A percentile compares a stretch with the other conserved stretches of the same genome.
These are phyloP conservation scores for Primulina eburnea DNA, from an alignment of 257 asterid genomes.

Conservation along the genomic window DNA sequence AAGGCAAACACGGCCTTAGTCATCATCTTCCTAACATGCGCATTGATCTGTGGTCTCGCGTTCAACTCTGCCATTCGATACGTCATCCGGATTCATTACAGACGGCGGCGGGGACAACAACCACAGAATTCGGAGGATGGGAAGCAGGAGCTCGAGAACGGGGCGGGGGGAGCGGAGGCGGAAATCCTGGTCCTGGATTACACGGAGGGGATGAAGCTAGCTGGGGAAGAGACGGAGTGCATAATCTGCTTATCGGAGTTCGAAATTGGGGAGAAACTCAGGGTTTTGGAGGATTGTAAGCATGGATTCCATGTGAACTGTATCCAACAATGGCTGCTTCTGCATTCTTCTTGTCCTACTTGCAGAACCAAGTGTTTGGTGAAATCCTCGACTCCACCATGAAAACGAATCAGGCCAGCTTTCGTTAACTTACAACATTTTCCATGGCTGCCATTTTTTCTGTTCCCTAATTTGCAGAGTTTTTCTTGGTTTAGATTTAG, in stretches of 20 bases:
- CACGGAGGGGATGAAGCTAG: slow-evolving; percentile 41
- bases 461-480: not conserved
- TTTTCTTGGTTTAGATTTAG: not conserved
- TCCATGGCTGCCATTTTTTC: not conserved
- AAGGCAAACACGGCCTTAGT: slow-evolving; percentile 52
- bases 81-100: slow-evolving; percentile 33
- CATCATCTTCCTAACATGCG: slow-evolving; percentile 43
- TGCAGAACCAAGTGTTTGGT: slow-evolving; percentile 42
- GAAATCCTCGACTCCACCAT: slow-evolving; percentile 24
- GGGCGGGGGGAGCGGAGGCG: slow-evolving; percentile 20
- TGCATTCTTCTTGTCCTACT: slow-evolving; percentile 55
- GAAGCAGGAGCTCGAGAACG: slow-evolving; percentile 23
- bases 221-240: slow-evolving; percentile 49
- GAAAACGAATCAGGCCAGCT: not conserved
- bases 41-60: slow-evolving; percentile 40
- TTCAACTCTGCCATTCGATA: slow-evolving; percentile 46
- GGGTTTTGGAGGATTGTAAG: slow-evolving; percentile 45
- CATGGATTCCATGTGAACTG: slow-evolving; percentile 57
- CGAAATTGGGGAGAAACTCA: slow-evolving; percentile 41
- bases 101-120: slow-evolving; percentile 20
- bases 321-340: slow-evolving; percentile 45
- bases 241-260: slow-evolving; percentile 54
- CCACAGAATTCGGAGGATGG: not conserved
- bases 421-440: not conserved
- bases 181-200: slow-evolving; percentile 30